These are phyloP conservation scores for Apophysomyces trapeziformis DNA, from an alignment of 371 early-diverging fungal species.

Conservation along the genomic window DNA sequence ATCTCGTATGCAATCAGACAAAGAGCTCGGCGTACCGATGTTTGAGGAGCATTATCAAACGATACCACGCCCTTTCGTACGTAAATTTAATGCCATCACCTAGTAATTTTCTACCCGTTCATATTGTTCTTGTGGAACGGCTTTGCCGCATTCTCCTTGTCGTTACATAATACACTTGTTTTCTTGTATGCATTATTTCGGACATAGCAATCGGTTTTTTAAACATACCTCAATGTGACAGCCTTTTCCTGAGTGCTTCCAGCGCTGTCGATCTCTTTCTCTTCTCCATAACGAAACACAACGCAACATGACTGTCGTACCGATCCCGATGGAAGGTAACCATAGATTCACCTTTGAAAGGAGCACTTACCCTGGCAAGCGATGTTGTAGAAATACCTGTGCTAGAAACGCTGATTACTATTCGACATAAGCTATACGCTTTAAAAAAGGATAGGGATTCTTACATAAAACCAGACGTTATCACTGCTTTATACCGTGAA, in stretches of 20 bases:
- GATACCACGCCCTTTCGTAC: slow-evolving; percentile 60
- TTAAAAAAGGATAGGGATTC: slow-evolving; percentile 75
- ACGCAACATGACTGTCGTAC: slow-evolving; percentile 11
- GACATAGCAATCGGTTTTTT: neutral
- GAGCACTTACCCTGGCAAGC: neutral
- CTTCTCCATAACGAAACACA: neutral
- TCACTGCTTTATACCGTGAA: slow-evolving; percentile 66
- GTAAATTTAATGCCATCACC: slow-evolving; percentile 55
- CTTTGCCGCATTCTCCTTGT: slow-evolving; percentile 48
- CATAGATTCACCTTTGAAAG: neutral
- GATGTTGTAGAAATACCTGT: slow-evolving; percentile 60
- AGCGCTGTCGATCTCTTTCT: neutral
- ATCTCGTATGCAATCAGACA: slow-evolving; percentile 50
- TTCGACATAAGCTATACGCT: slow-evolving; percentile 73
- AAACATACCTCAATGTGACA: slow-evolving; percentile 5
- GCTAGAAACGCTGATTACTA: slow-evolving; percentile 67
- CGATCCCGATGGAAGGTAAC: slow-evolving; percentile 23
- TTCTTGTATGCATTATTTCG: neutral
- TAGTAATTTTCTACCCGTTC: slow-evolving; percentile 59
- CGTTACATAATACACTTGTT: slow-evolving; percentile 16
- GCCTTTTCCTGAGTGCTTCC: neutral
- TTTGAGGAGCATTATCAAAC: slow-evolving; percentile 60
- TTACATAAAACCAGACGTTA: slow-evolving; percentile 61
- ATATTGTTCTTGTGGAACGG: slow-evolving; percentile 55
- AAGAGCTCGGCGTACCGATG: slow-evolving; percentile 48